Base-by-base conservation (phyloP, 495 filamentous ascomycete genomes). In the Viridothelium virens region DNA sequence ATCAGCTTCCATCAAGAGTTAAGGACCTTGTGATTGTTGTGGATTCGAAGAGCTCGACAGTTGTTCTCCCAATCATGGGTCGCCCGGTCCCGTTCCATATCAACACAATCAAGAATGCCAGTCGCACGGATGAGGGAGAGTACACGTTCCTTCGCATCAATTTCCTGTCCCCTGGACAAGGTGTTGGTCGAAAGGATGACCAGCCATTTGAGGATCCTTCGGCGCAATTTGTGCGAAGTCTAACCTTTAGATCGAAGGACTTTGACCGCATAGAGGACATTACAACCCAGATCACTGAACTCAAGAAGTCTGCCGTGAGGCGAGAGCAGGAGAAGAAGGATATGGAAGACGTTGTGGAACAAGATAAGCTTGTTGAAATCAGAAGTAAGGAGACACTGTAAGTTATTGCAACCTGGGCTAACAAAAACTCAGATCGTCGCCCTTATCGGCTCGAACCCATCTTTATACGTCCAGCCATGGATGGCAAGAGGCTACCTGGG, bases 331-430 rank as follows among this genome's bases (percentile, higher is more conserved):
- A 99, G 76, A 96, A 96, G 82, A 99, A 99, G 76, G 92, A 99
- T 70, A 86, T 99, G 88, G 95, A 97, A 74, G 95, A 97, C 81
- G 95, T 99, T n/a, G 91, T 99, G 3, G 96, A 97, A 76, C 95
- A 97, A 75, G 95, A 97, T 70, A 97, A 97, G 79, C 85, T 99
- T 25, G 77, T 92, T 69, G 92, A 96, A 77, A 90, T 77, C 25
- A 76, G 74, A 66, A 74, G 53, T 59, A 18, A 59, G 53, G 33
- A 34, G 5, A 36, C 25, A 59, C 10, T 67, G 69, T n/a, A n/a
- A 33, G 12, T 16, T 10, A 9, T 18, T 33, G 53, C 36, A 11
- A 38, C 11, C 4, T 46, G 18, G 1, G 34, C 38, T 65, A 47
- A 68, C 70, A 63, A 72, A 47, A 11, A 2, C 47, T 50, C 6